phyloP scores from a whole-genome alignment of 192 early-diverging fungal genomes.

The Backusella sp. region DNA sequence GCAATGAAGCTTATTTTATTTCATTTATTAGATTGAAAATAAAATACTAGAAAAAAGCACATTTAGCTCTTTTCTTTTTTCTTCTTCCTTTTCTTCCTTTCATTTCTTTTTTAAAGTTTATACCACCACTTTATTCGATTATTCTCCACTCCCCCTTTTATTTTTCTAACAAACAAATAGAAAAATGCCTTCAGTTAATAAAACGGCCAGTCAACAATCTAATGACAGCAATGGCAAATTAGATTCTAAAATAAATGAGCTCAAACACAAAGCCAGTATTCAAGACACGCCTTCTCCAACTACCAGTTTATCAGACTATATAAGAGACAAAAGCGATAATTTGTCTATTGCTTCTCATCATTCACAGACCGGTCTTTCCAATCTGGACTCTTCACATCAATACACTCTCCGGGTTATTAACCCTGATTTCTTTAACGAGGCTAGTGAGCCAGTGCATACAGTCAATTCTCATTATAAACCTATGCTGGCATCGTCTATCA shows the following conservation, averaged over 20 bases:
- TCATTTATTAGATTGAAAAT: not conserved
- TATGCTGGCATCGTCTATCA: not conserved
- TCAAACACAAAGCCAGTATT: not conserved
- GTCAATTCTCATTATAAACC: not conserved
- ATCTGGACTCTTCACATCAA: slow-evolving; percentile 2
- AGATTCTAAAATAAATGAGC: slow-evolving; percentile 2
- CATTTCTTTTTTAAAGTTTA: not conserved
- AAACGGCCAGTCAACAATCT: not conserved
- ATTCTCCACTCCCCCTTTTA: not conserved
- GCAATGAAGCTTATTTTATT: slow-evolving; percentile 3
- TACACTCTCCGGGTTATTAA: slow-evolving; percentile 8
- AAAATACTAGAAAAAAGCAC: not conserved
- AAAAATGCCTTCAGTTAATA: not conserved
- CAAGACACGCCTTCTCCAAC: not conserved
- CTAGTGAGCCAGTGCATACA: not conserved
- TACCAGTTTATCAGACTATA: slow-evolving; percentile 1
- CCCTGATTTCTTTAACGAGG: slow-evolving; percentile 3
- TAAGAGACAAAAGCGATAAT: not conserved
- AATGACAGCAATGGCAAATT: slow-evolving; percentile 1
- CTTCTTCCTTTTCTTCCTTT: not conserved
- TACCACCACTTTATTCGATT: not conserved
- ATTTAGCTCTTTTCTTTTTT: not conserved
- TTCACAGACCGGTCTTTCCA: slow-evolving; percentile 2
- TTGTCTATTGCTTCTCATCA: slow-evolving; percentile 2
- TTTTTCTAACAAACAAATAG: not conserved